phyloP scores from a whole-genome alignment of 805 yeast genomes.

The Wickerhamiella occidentalis region DNA sequence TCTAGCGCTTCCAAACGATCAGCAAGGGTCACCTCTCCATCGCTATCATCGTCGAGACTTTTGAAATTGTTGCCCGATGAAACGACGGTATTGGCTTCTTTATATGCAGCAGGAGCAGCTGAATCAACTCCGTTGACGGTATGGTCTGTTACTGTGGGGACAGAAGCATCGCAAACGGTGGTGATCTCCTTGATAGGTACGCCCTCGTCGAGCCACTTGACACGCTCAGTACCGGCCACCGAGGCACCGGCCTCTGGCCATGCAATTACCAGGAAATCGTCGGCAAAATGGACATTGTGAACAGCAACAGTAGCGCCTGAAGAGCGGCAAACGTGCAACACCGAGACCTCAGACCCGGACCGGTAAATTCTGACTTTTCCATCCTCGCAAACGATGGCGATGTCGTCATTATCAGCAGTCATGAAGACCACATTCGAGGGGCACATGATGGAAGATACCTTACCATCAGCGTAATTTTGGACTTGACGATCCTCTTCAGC shows the following conservation, averaged over 20 bases:
- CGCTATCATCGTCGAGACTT: conserved; percentile 26
- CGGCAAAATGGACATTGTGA: conserved; percentile 14
- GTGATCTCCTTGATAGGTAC: conserved; percentile 6
- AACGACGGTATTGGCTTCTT: conserved; percentile 27
- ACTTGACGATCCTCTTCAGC: conserved; percentile 75
- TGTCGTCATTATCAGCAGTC: conserved; percentile 19
- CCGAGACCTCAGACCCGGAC: conserved; percentile 33
- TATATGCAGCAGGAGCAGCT: conserved; percentile 33
- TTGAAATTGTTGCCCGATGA: conserved; percentile 29
- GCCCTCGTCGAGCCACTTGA: conserved; percentile 24
- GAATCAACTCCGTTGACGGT: conserved; percentile 29
- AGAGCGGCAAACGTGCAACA: conserved; percentile 11
- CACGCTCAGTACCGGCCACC: conserved; percentile 26
- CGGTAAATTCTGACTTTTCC: conserved; percentile 59
- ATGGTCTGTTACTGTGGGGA: conserved; percentile 20
- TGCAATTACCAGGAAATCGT: conserved; percentile 15
- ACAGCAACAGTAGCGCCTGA: conserved; percentile 11
- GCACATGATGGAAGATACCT: conserved; percentile 49
- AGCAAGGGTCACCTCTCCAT: conserved; percentile 32
- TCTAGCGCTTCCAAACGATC: conserved; percentile 31
- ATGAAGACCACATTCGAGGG: conserved; percentile 47
- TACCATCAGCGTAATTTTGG: conserved; percentile 48
- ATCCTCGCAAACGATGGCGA: conserved; percentile 57
- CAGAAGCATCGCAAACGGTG: conserved; percentile 15
- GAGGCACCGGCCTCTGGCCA: conserved; percentile 27